These are phyloP conservation scores for Aspergillus coremiiformis DNA, from an alignment of 495 filamentous ascomycete species.

Conservation along the genomic window DNA sequence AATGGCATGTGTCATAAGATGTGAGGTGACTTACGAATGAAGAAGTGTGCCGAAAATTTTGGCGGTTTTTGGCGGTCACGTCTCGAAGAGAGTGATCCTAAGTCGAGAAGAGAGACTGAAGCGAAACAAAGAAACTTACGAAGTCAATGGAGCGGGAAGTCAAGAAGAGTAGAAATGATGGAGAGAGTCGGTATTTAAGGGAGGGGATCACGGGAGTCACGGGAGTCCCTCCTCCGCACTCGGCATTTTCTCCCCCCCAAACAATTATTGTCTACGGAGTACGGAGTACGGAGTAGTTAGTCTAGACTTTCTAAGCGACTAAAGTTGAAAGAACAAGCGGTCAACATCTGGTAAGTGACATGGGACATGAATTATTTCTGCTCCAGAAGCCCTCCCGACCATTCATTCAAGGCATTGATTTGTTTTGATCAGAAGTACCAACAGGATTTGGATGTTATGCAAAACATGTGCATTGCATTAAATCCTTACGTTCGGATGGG, in stretches of 20 bases:
- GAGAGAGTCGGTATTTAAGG: conserved; percentile 9
- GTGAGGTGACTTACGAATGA: conserved; percentile 36
- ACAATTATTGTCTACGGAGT: not conserved
- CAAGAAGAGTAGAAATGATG: conserved; percentile 3
- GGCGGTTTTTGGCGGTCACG: conserved; percentile 42
- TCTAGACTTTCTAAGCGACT: not conserved
- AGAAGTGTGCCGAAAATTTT: conserved; percentile 46
- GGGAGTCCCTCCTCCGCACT: not conserved
- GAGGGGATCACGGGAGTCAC: conserved; percentile 8
- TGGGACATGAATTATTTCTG: not conserved
- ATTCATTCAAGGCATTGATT: too few relatives aligned
- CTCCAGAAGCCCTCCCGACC: not conserved
- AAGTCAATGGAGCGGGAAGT: conserved; percentile 2
- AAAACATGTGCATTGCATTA: not conserved
- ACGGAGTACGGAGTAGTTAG: too few relatives aligned
- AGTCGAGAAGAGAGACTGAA: conserved; percentile 1
- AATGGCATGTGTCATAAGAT: not conserved
- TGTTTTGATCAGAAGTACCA: not conserved
- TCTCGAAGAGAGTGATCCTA: conserved; percentile 37
- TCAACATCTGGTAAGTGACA: not conserved
- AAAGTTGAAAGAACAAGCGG: not conserved
- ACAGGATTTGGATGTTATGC: not conserved
- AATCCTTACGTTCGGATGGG: too few relatives aligned
- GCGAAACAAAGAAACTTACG: not conserved
- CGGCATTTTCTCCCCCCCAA: not conserved